Evolutionary conservation across 805 yeast species (phyloP), one percentile per base, ranked within the genome.

Genomic region (Zygoascus biomembranicola): DNA sequence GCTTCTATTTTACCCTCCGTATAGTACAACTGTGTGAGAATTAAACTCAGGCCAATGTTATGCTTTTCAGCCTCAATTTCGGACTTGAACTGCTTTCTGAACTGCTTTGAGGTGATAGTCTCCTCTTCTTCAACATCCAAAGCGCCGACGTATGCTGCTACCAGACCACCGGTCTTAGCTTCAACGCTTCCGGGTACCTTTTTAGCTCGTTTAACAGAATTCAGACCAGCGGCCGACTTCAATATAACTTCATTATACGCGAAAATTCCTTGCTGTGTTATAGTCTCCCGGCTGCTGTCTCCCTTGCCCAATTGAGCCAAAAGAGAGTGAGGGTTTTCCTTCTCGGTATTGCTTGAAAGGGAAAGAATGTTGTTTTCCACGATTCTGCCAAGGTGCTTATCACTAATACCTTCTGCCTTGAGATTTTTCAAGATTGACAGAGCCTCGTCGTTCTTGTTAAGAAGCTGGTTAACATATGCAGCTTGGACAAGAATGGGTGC

Each of bases 401-500:
- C 56, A 10, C 39, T 43, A 16, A 60, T 55, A 8, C 45, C 49
- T 13, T 49, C 43, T 11, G 49, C 50, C 16, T 71, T 71, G 10
- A 75, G 57, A 2, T 63, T 58, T 2, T 70, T 60, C 50, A 81
- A 68, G 2, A 80, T 65, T 2, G 60, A 53, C 41, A 61, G 49
- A 1, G 82, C 73, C 42, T 72, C 72, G 1, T 62, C 71, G 1
- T 51, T 47, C 14, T 74, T 61, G 8, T 77, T 77, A 41, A 58
- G 47, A 14, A 69, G 53, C 39, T 73, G 75, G 51, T 78, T 68
- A 18, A 79, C 77, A 59, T 76, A 83, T 1, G 87, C 83, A 32
- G 77, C 77, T 58, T 85, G 85, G 45, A 82, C 65, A 54, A 75
- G 66, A 19, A 84, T 81, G 16, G 88, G 87, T 20, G 74, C 72